A percentile compares a stretch with the other conserved stretches of the same genome.
These are phyloP conservation scores for Candida ascalaphidarum DNA, from an alignment of 805 yeast species.

Conservation along the genomic window DNA sequence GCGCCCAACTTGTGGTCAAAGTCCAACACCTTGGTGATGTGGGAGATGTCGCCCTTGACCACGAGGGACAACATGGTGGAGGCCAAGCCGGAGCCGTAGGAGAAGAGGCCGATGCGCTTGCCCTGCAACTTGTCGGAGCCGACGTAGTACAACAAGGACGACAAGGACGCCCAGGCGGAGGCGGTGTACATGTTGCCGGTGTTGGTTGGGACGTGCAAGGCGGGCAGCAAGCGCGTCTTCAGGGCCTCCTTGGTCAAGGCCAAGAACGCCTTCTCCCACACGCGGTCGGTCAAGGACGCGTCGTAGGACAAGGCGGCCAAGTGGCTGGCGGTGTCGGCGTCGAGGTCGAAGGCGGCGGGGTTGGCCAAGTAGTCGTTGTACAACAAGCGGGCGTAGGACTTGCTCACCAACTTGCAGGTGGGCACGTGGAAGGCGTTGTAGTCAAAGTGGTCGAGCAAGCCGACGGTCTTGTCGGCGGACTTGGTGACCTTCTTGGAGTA, in stretches of 20 bases:
- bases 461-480: slow-evolving; percentile 42
- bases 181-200: slow-evolving; percentile 99
- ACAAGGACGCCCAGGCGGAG: slow-evolving; percentile 78
- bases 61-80: slow-evolving; percentile 75
- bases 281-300: slow-evolving; percentile 68
- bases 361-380: slow-evolving; percentile 80
- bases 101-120: slow-evolving; percentile 86
- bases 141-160: slow-evolving; percentile 71
- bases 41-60: slow-evolving; percentile 72
- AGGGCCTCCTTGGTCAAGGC: slow-evolving; percentile 63
- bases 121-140: slow-evolving; percentile 67
- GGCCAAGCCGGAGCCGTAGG: slow-evolving; percentile 98
- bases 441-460: slow-evolving; percentile 66
- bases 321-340: slow-evolving; percentile 43
- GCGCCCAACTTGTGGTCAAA: slow-evolving; percentile 57
- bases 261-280: slow-evolving; percentile 78
- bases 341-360: slow-evolving; percentile 47
- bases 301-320: slow-evolving; percentile 59
- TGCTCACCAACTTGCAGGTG: slow-evolving; percentile 89
- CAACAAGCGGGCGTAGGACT: slow-evolving; percentile 85
- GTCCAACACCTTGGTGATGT: slow-evolving; percentile 56
- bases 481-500: slow-evolving; percentile 67
- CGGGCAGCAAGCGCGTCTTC: slow-evolving; percentile 66
- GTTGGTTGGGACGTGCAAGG: slow-evolving; percentile 84
- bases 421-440: slow-evolving; percentile 97